phyloP scores from a whole-genome alignment of 345 rosid species.

The Viola odorata region DNA sequence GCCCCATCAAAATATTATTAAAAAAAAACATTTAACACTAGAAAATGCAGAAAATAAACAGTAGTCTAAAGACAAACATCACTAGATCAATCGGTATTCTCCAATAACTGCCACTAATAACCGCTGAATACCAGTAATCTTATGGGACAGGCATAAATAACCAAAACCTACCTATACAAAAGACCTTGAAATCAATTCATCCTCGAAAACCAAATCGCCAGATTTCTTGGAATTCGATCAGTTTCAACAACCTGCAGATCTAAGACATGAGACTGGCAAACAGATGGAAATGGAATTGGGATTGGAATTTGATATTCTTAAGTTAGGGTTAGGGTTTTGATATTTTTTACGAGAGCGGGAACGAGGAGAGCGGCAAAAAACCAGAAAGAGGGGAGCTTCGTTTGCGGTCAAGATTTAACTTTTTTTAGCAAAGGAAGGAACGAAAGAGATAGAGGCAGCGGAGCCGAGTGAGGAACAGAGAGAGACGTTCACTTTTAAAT shows the following conservation, averaged over 20 bases:
- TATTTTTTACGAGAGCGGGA: conserved; percentile 30
- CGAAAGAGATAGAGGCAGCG: conserved; percentile 13
- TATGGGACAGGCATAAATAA: neutral
- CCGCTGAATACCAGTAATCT: neutral
- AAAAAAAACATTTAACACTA: neutral
- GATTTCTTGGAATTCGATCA: conserved; percentile 22
- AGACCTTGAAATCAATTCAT: conserved; percentile 9
- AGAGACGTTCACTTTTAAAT: neutral
- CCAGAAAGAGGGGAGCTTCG: conserved; percentile 37
- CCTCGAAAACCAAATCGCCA: conserved; percentile 9
- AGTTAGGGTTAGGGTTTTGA: conserved; percentile 45
- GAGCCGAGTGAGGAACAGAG: conserved; percentile 9
- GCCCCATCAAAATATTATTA: neutral
- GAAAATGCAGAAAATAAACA: conserved; percentile 1
- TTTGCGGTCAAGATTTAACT: conserved; percentile 58
- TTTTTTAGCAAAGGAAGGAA: conserved; percentile 9
- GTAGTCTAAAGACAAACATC: neutral
- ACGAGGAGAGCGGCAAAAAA: conserved; percentile 57
- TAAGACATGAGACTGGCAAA: too few species aligned
- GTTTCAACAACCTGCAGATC: too few species aligned
- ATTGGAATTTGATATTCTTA: neutral
- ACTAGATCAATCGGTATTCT: neutral
- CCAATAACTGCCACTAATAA: conserved; percentile 9
- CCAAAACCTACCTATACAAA: conserved; percentile 11
- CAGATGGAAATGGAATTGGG: too few species aligned